These are phyloP conservation scores for Barnettozyma sp. DNA, from an alignment of 805 yeast species.

Conservation along the genomic window DNA sequence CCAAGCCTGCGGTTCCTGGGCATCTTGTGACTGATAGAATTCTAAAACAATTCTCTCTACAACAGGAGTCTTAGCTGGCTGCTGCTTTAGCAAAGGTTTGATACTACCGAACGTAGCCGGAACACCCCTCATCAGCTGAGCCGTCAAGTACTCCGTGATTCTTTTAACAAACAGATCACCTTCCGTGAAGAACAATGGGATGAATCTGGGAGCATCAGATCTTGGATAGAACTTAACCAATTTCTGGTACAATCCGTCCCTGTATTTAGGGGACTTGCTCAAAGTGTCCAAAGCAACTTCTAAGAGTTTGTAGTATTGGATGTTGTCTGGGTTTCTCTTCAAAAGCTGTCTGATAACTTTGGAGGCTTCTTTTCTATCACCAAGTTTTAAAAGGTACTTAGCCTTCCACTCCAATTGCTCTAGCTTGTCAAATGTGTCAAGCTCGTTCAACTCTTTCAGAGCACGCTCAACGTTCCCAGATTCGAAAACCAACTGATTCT, in stretches of 20 bases:
- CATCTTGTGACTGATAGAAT: slow-evolving; percentile 27
- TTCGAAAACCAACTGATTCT: slow-evolving; percentile 64
- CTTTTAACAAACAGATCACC: slow-evolving; percentile 44
- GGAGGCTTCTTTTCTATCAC: slow-evolving; percentile 57
- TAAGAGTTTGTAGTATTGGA: slow-evolving; percentile 54
- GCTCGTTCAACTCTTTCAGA: slow-evolving; percentile 52
- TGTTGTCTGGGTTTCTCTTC: slow-evolving; percentile 80
- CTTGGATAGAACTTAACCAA: slow-evolving; percentile 69
- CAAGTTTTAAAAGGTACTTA: slow-evolving; percentile 50
- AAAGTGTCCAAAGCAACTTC: slow-evolving; percentile 57
- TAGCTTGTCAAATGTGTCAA: slow-evolving; percentile 49
- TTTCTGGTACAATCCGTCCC: slow-evolving; percentile 56
- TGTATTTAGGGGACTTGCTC: slow-evolving; percentile 37
- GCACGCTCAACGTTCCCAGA: slow-evolving; percentile 29
- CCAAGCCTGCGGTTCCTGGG: slow-evolving; percentile 29
- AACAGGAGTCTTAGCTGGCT: slow-evolving; percentile 26
- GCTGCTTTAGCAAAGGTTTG: slow-evolving; percentile 64
- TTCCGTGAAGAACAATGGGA: slow-evolving; percentile 69
- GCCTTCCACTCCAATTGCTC: slow-evolving; percentile 64
- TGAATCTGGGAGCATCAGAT: slow-evolving; percentile 70
- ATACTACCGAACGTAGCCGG: slow-evolving; percentile 87
- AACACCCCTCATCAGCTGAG: slow-evolving; percentile 69
- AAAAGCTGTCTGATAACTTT: slow-evolving; percentile 59
- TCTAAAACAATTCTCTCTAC: slow-evolving; percentile 50
- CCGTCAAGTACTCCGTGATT: slow-evolving; percentile 47